A percentile compares a stretch with the other conserved stretches of the same genome.
Evolutionary conservation across 2,329 filamentous ascomycete species (phyloP).

Genomic region (Neospermospora avenae): DNA sequence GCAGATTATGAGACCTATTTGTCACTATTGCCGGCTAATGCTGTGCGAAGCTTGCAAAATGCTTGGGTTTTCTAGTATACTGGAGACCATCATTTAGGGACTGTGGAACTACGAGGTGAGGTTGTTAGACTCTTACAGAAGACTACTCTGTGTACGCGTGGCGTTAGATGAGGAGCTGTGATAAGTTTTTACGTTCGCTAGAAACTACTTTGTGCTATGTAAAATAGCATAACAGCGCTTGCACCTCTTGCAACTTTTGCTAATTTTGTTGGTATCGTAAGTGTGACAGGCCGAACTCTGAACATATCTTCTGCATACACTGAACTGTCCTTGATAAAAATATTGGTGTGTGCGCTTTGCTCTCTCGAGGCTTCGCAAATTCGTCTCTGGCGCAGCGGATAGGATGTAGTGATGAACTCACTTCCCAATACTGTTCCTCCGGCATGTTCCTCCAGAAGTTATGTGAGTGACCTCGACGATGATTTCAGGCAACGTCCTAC

Average conservation of each 20-base stretch:
- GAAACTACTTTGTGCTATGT: background rate
- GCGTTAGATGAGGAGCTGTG: slow-evolving; percentile 17
- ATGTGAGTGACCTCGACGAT: no score
- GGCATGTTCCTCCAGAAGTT: no score
- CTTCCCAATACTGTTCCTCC: no score
- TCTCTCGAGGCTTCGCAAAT: no score
- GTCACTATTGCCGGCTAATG: background rate
- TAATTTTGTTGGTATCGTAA: slow-evolving; percentile 36
- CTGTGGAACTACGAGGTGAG: slow-evolving; percentile 40
- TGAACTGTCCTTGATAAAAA: slow-evolving; percentile 40
- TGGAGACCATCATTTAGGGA: slow-evolving; percentile 36
- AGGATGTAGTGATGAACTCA: no score
- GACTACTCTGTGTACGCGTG: slow-evolving; percentile 30
- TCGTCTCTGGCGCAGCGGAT: no score
- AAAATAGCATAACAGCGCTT: slow-evolving; percentile 28
- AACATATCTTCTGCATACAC: slow-evolving; percentile 39
- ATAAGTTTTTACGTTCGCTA: background rate
- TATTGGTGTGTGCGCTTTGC: slow-evolving; percentile 30
- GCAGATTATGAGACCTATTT: background rate
- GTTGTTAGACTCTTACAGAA: slow-evolving; percentile 39
- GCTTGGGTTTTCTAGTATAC: slow-evolving; percentile 36
- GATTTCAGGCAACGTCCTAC: no score
- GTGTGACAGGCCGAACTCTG: slow-evolving; percentile 30
- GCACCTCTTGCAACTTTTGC: slow-evolving; percentile 41
- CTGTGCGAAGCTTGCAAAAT: slow-evolving; percentile 32